phyloP scores from a whole-genome alignment of 305 asterid genomes.

The Lippia alba region DNA sequence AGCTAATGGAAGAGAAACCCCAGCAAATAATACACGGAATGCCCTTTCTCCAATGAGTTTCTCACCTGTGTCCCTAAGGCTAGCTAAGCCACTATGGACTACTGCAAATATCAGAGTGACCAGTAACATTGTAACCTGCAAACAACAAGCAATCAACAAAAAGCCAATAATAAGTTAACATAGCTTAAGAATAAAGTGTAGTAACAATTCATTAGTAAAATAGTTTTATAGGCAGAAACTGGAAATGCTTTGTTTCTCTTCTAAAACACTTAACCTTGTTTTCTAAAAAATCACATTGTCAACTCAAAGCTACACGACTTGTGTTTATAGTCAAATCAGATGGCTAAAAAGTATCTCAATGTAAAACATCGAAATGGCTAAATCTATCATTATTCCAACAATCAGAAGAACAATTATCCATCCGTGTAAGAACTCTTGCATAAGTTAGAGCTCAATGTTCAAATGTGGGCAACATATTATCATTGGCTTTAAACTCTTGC shows the following conservation, averaged over 20 bases:
- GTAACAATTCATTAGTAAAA: not conserved
- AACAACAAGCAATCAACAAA: slow-evolving; percentile 6
- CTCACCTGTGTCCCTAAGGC: slow-evolving; percentile 96
- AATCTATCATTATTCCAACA: not conserved
- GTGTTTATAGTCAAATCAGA: not conserved
- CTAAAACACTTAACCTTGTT: not conserved
- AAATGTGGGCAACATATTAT: not conserved
- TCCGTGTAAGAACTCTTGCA: too few relatives aligned
- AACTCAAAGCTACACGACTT: not conserved
- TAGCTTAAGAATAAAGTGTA: not conserved
- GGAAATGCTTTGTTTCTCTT: not conserved
- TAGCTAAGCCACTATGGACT: slow-evolving; percentile 97
- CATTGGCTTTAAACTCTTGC: not conserved
- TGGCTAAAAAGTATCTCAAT: not conserved
- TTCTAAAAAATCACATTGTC: not conserved
- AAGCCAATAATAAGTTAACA: too few relatives aligned
- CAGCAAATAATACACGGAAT: slow-evolving; percentile 94
- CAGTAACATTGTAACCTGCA: slow-evolving; percentile 77
- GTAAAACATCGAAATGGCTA: slow-evolving; percentile 10
- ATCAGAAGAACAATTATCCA: not conserved
- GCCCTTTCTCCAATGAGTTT: slow-evolving; percentile 94
- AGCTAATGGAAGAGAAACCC: slow-evolving; percentile 88
- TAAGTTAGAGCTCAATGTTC: not conserved
- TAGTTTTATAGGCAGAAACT: not conserved
- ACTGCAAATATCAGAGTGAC: slow-evolving; percentile 81